phyloP scores from a whole-genome alignment of 176 grass and related monocot species.

The Rhynchospora breviuscula region DNA sequence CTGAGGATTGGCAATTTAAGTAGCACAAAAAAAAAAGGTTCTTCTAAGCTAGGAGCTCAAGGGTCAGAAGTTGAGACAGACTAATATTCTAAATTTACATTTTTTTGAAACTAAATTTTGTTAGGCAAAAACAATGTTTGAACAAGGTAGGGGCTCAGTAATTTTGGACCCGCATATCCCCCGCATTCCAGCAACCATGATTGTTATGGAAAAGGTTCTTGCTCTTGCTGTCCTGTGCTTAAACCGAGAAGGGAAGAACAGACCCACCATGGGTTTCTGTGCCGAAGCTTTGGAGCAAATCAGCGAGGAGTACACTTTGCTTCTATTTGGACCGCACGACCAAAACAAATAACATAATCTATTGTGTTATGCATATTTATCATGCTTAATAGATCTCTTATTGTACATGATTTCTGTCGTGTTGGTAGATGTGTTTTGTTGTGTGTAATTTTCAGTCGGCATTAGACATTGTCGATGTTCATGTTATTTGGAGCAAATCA shows the following conservation, averaged over 20 bases:
- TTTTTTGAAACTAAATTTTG: neutral
- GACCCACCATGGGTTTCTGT: neutral
- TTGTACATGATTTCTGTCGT: neutral
- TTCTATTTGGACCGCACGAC: neutral
- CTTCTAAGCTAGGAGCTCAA: neutral
- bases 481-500: too few species aligned
- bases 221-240: slow-evolving; percentile 1
- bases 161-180: slow-evolving; percentile 12
- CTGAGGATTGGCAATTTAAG: neutral
- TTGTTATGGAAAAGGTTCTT: neutral
- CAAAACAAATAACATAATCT: neutral
- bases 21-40: neutral
- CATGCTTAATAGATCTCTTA: neutral
- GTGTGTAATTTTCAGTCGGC: neutral
- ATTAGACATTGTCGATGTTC: neutral
- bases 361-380: neutral
- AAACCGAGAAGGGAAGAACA: neutral
- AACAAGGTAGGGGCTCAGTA: neutral
- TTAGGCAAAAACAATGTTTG: slow-evolving; percentile 8
- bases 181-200: neutral
- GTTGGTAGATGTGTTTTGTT: neutral
- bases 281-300: slow-evolving; percentile 15
- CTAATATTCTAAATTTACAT: neutral
- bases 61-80: neutral
- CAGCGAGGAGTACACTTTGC: neutral